Base-by-base conservation (phyloP, 768 basidiomycete genomes). In the Clathrus columnatus region DNA sequence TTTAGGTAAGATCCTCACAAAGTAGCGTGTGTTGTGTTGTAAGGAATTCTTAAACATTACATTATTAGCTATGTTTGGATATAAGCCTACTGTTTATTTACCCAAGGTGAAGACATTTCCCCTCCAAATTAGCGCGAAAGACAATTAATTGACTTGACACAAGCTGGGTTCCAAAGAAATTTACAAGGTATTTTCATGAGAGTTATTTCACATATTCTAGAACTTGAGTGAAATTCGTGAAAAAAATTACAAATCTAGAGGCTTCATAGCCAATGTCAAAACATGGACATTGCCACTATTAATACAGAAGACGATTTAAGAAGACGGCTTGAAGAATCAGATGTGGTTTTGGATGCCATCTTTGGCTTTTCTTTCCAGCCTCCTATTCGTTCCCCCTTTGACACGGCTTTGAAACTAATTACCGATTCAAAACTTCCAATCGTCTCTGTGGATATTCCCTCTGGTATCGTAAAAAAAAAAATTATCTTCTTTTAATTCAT, bases 331-430 rank as follows among this genome's bases (percentile, higher is more conserved):
- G 63, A 72, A 6, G 73, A 77, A 27, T 80, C 82, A 4, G 89
- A 96, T 67, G 83, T 96, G 43, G 79, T 98, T 18, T 75, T 99
- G 52, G 96, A 99, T 65, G 91, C 94, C 4, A 87, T 99, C 56
- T 99, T 99, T 62, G 96, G 95, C 4, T 98, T 99, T 73, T 97
- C 94, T 1, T 99, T 98, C 80, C 77, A 86, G 57, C 86, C 87
- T 0, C 94, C 96, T 30, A 78, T 93, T 5, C 85, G 96, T 10
- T 70, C 84, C 7, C 96, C 96, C 0, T 99, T 98, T 69, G 84
- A 91, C 62, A 64, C 70, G 0, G 85, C 84, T 36, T 77, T 99
- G 1, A 74, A 78, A 7, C 73, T 89, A 6, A 70, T 96, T 44
- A 72, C 78, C 1, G 64, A 74, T 16, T 83, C 84, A 4, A 67